Evolutionary conservation across 179 eudicot species (phyloP).

Genomic region (Beta macrorhiza): DNA sequence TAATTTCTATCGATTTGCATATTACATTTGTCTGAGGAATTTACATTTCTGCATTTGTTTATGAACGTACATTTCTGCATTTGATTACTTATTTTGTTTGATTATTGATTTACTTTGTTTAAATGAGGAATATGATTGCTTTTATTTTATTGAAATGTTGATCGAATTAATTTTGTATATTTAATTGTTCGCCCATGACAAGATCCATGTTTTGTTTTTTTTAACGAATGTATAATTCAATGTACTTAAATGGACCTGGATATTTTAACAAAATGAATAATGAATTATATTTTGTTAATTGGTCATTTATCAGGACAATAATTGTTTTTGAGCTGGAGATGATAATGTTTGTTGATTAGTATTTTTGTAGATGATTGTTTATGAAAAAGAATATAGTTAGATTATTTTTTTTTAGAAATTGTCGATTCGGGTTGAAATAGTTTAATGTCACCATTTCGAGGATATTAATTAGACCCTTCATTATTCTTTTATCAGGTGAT

Average conservation of each 20-base stretch:
- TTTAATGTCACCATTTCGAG: background rate
- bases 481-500: conserved; percentile 10
- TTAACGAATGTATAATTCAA: too few relatives aligned
- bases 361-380: background rate
- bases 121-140: background rate
- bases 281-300: background rate
- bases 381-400: background rate
- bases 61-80: background rate
- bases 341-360: background rate
- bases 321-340: background rate
- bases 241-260: too few relatives aligned
- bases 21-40: background rate
- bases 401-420: background rate
- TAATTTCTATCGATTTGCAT: background rate
- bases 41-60: background rate
- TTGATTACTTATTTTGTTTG: too few relatives aligned
- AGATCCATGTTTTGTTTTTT: conserved; percentile 7
- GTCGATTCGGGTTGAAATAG: background rate
- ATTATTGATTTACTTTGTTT: background rate
- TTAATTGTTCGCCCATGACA: background rate
- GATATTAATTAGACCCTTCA: background rate
- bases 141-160: background rate
- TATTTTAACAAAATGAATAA: background rate
- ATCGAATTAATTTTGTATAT: background rate
- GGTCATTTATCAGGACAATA: background rate